Evolutionary conservation across 2,329 filamentous ascomycete genomes (phyloP).

Genomic region (Fusarium pininemorale): DNA sequence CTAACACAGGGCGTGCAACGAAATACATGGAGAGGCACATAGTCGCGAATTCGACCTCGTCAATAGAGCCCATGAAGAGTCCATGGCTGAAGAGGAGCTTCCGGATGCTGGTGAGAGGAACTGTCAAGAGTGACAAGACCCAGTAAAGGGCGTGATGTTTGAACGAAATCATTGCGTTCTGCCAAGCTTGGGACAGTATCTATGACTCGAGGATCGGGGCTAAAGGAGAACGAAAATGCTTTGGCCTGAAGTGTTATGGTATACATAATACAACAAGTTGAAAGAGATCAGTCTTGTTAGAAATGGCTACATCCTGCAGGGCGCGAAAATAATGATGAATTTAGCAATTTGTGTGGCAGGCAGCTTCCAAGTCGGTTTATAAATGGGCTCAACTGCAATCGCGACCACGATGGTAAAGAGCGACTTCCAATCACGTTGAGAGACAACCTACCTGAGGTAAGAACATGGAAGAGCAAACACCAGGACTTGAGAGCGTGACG

Average conservation of each 20-base stretch:
- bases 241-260: neutral
- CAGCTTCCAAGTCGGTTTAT: slow-evolving; percentile 1
- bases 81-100: neutral
- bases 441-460: neutral
- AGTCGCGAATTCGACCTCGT: neutral
- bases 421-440: neutral
- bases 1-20: neutral
- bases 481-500: neutral
- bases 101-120: slow-evolving; percentile 2
- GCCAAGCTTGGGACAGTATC: neutral
- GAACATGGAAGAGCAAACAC: neutral
- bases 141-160: slow-evolving; percentile 30
- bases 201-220: neutral
- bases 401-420: neutral
- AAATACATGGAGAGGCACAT: slow-evolving; percentile 14
- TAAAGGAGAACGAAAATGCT: neutral
- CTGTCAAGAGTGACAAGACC: slow-evolving; percentile 21
- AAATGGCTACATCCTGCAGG: neutral
- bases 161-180: slow-evolving; percentile 26
- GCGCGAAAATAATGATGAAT: neutral
- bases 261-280: neutral
- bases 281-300: neutral
- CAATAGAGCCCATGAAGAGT: neutral
- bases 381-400: slow-evolving; percentile 2
- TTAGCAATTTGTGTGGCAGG: neutral